Conservation (phyloP, 2,329 filamentous ascomycete species). For the Pleurostoma richardsiae region DNA sequence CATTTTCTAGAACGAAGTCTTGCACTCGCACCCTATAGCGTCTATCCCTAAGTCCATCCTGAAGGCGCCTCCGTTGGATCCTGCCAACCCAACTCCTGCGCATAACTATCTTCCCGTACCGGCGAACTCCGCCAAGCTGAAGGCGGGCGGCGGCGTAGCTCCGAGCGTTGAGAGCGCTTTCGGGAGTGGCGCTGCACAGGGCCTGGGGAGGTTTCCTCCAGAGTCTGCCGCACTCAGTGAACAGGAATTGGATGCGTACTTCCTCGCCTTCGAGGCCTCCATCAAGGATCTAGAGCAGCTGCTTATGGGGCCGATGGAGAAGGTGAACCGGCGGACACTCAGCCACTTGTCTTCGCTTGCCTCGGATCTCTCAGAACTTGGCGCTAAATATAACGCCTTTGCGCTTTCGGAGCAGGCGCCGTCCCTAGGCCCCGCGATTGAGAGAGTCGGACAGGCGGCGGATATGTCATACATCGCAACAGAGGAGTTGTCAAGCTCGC, state of each 20-base stretch:
- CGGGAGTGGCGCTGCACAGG: conserved; percentile 43
- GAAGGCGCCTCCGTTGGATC: conserved; percentile 90
- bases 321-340: conserved; percentile 85
- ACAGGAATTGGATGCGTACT: conserved; percentile 91
- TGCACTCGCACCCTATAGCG: conserved; percentile 83
- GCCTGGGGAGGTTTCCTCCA: conserved; percentile 77
- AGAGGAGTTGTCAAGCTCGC: conserved; percentile 77
- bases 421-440: conserved; percentile 85
- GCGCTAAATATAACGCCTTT: conserved; percentile 95
- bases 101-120: conserved; percentile 87
- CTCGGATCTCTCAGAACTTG: conserved; percentile 85
- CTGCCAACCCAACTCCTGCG: conserved; percentile 84
- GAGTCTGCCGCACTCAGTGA: conserved; percentile 73
- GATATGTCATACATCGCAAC: conserved; percentile 96
- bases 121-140: conserved; percentile 79
- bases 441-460: conserved; percentile 88
- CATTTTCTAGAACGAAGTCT: conserved; percentile 72
- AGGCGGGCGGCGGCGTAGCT: conserved; percentile 39
- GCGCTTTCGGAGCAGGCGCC: conserved; percentile 88
- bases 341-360: conserved; percentile 80
- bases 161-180: conserved; percentile 19
- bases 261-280: conserved; percentile 85
- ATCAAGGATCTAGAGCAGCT: conserved; percentile 88
- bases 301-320: conserved; percentile 90
- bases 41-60: conserved; percentile 92